Evolutionary conservation across 441 rosid species (phyloP), one percentile per base, ranked within the genome.

Genomic region (Syzygium syzygioides): DNA sequence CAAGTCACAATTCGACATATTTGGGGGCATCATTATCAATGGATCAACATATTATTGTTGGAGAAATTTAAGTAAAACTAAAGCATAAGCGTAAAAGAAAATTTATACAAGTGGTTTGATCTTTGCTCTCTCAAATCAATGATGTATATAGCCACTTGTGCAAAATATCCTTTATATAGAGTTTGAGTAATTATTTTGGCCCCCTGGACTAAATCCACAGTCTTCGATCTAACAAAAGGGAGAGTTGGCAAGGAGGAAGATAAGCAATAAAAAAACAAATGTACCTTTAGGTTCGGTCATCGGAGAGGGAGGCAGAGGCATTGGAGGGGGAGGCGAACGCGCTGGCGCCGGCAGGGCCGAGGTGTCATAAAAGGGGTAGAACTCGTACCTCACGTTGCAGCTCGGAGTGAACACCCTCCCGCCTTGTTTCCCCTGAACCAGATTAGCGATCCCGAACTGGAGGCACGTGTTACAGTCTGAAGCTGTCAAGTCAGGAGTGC

Each of bases 381-480:
- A 0, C 4, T 60, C 18, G 18, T 28, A 28, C 68, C 68, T 60
- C 68, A 60, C 68, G 18, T 28, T 60, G 68, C 68, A 60, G 68
- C 68, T 28, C 32, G 68, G 68, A 14, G 68, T 28, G 32, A 60
- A 9, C 68, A 0, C 0, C 18, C 32, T 28, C 4, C 68, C 4
- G 18, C 32, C 68, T 28, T 28, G 32, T 2, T 6, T 28, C 68
- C 68, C 68, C 8, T 28, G 32, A n/a, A 3, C 4, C 3, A 60
- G 68, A 1, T 13, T 0, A 14, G 1, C 32, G 9, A 6, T n/a
- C 1, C 3, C 30, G 1, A 0, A 26, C 30, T 0, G 64, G 30
- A 59, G 64, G 1, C 87, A 86, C 1, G 17, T 56, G 45, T 6
- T 17, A 41, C 87, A 56, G 14, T 86, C 66, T 18, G 50, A 14